A percentile compares a stretch with the other conserved stretches of the same genome.
Evolutionary conservation across 176 grass and related monocot genomes (phyloP).

Genomic region (maize (Zea mays)): DNA sequence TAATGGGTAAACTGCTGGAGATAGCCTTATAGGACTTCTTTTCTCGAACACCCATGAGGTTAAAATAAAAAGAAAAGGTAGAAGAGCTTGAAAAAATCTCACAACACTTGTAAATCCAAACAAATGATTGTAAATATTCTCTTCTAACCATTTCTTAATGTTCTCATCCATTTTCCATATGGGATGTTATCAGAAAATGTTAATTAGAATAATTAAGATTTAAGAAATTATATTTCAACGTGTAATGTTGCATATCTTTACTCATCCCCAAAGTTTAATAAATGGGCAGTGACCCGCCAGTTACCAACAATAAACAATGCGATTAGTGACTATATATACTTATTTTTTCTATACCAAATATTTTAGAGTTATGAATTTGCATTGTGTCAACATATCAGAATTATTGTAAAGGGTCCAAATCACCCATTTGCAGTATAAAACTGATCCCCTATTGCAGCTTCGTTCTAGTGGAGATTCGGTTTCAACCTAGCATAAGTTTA

Average conservation of each 20-base stretch:
- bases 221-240: neutral
- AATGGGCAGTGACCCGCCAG: neutral
- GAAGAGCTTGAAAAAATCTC: constrained; percentile 6
- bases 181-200: neutral
- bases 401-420: neutral
- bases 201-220: constrained; percentile 15
- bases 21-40: neutral
- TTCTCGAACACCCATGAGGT: neutral
- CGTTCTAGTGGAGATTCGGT: neutral
- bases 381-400: neutral
- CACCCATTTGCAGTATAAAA: constrained; percentile 5
- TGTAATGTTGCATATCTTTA: neutral
- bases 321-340: neutral
- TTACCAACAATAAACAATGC: neutral
- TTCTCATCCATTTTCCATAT: neutral
- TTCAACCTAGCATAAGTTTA: constrained; percentile 7
- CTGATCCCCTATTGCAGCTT: neutral
- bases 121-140: neutral
- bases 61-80: neutral
- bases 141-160: neutral
- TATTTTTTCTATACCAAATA: neutral
- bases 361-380: constrained; percentile 1
- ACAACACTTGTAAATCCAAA: neutral
- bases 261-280: neutral
- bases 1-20: too few species aligned